Evolutionary conservation across 2,329 filamentous ascomycete species (phyloP).

Genomic region (Tolypocladium sp.): DNA sequence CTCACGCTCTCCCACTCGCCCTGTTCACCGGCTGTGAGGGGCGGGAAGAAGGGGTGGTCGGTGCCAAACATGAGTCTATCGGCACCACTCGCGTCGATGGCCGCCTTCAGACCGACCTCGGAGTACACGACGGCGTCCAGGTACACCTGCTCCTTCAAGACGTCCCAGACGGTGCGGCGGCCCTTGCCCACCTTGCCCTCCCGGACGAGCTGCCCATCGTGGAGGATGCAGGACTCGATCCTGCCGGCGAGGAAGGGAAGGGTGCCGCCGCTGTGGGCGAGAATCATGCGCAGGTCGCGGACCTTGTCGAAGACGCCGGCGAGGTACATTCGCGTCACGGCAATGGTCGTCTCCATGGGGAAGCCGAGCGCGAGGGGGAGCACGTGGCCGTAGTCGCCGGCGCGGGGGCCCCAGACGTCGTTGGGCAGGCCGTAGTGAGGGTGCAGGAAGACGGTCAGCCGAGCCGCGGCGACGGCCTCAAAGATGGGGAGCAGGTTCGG

Average conservation of each 20-base stretch:
- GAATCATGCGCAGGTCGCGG: conserved; percentile 57
- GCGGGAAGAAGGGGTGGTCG: conserved; percentile 81
- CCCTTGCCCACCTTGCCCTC: conserved; percentile 44
- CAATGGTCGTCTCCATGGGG: conserved; percentile 87
- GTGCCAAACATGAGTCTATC: conserved; percentile 74
- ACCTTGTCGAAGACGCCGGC: conserved; percentile 76
- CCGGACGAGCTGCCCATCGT: conserved; percentile 66
- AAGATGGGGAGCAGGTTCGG: conserved; percentile 63
- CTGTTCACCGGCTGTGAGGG: conserved; percentile 51
- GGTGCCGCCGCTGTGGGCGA: conserved; percentile 84
- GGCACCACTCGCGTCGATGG: conserved; percentile 55
- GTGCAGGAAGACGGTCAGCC: conserved; percentile 71
- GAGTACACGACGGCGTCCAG: conserved; percentile 83
- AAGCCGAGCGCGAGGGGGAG: conserved; percentile 80
- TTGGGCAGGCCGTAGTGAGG: conserved; percentile 84
- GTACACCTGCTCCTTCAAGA: conserved; percentile 65
- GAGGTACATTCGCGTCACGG: conserved; percentile 80
- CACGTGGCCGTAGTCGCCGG: conserved; percentile 73
- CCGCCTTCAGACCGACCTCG: conserved; percentile 61
- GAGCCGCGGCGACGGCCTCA: conserved; percentile 53
- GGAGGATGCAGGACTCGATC: conserved; percentile 78
- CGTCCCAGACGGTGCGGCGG: conserved; percentile 46
- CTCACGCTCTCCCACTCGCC: conserved; percentile 62
- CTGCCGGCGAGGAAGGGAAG: conserved; percentile 81
- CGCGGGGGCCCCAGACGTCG: conserved; percentile 67